Evolutionary conservation across 768 basidiomycete genomes (phyloP).

Genomic region (Panus rudis): DNA sequence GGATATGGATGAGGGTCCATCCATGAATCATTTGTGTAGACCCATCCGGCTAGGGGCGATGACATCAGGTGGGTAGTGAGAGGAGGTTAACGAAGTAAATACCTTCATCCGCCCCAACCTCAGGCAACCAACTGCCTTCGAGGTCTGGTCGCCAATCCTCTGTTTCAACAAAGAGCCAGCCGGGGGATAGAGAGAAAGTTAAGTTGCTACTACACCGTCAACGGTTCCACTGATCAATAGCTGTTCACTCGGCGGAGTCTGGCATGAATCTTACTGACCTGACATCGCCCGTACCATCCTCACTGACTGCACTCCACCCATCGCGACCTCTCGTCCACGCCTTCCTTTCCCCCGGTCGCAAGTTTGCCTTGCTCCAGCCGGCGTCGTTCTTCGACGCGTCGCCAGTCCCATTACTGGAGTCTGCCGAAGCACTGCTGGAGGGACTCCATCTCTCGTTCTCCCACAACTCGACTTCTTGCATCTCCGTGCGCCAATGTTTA

Average conservation of each 20-base stretch:
- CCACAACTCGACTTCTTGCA: slow-evolving; percentile 66
- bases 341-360: slow-evolving; percentile 39
- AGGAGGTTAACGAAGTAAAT: slow-evolving; percentile 13
- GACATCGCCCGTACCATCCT: slow-evolving; percentile 43
- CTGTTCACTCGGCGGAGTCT: not conserved
- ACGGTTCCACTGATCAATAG: not conserved
- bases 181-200: slow-evolving; percentile 67
- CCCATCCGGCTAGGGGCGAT: slow-evolving; percentile 57
- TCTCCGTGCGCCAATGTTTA: slow-evolving; percentile 54
- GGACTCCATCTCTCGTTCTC: slow-evolving; percentile 67
- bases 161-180: slow-evolving; percentile 69
- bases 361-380: slow-evolving; percentile 32
- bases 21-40: slow-evolving; percentile 78
- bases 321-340: slow-evolving; percentile 70
- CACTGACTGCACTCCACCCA: slow-evolving; percentile 57
- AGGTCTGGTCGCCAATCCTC: slow-evolving; percentile 75
- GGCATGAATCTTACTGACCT: slow-evolving; percentile 41
- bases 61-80: not conserved
- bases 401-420: slow-evolving; percentile 10
- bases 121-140: slow-evolving; percentile 45
- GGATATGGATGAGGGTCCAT: slow-evolving; percentile 37
- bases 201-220: slow-evolving; percentile 58
- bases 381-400: slow-evolving; percentile 11
- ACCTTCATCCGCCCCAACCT: slow-evolving; percentile 31
- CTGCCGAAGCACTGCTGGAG: no score